Conservation (phyloP, 768 basidiomycete genomes). For the Termitomyces sp. region DNA sequence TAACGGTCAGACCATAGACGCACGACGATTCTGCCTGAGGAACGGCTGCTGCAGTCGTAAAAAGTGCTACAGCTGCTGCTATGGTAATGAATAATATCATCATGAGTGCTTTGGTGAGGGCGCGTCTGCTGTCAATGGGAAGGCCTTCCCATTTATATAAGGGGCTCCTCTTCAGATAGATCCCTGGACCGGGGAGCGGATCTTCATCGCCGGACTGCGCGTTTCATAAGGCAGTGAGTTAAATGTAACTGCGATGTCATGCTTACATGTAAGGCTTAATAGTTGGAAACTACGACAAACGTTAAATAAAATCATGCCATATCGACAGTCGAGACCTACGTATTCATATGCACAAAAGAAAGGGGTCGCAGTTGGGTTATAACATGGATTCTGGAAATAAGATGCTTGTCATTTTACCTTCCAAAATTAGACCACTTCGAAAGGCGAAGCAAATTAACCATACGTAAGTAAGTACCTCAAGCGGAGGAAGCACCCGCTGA, state of each 20-base stretch:
- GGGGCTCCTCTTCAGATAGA: not conserved
- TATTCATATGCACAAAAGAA: too few species aligned
- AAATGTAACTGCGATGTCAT: not conserved
- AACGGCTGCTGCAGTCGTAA: not conserved
- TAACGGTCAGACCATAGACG: not conserved
- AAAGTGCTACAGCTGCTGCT: not conserved
- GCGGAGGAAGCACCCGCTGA: too few species aligned
- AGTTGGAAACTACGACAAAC: too few species aligned
- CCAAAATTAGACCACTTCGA: not conserved
- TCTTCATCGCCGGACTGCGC: not conserved
- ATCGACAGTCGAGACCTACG: too few species aligned
- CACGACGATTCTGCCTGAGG: conserved; percentile 3
- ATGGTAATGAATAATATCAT: not conserved
- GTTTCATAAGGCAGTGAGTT: not conserved
- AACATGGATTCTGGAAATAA: too few species aligned
- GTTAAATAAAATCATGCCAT: too few species aligned
- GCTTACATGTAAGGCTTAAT: too few species aligned
- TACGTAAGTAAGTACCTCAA: too few species aligned
- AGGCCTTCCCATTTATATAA: not conserved
- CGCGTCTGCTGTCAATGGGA: not conserved
- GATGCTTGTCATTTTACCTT: not conserved
- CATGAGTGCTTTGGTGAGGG: not conserved
- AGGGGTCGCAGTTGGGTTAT: too few species aligned
- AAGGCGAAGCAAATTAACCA: not conserved
- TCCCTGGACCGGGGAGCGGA: not conserved